Evolutionary conservation across 306 rosid species (phyloP), one percentile per base, ranked within the genome.

Genomic region (Delonix regia): DNA sequence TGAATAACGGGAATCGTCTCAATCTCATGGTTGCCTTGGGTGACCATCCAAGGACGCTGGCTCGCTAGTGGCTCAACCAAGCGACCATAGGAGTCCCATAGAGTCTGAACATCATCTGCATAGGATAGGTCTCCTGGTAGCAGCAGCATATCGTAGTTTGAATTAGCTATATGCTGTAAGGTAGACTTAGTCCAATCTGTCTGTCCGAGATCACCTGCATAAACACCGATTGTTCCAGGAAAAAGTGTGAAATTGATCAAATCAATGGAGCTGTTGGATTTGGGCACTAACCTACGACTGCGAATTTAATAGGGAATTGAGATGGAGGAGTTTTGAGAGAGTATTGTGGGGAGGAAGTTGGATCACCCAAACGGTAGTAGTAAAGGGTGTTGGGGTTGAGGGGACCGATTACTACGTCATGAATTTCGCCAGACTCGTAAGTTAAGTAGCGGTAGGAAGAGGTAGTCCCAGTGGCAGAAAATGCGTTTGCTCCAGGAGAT

Each of bases 41-140:
- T 95, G 11, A 95, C 97, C 99, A 95, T 93, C 99, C 99, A 95
- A 1, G 99, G 99, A 71, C 97, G 85, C 53, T 86, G 85, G 80
- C 98, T 86, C 0, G 99, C 95, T 39, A 86, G 73, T 38, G 98
- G 94, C 81, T 86, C 94, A 0, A 91, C 97, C 3, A 95, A 83
- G 14, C 94, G 85, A 15, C 97, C 99, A 15, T 85, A 92, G 0
- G 89, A 87, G 77, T 95, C 99, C 99, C 99, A 93, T 15, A 11
- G 38, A 2, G 39, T 0, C 77, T 95, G 99, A 2, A 9, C 0
- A 0, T 1, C 0, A 45, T 95, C 97, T 10, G 97, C 98, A 27
- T 95, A 93, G 21, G 99, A 73, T 16, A 95, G 39, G 79, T 95
- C 99, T 0, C 98, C 99, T 0, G 99, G 96, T 12, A 95, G 76